Conservation (phyloP, 352 stramenopile species). For the Phytopythium mirpurense region DNA sequence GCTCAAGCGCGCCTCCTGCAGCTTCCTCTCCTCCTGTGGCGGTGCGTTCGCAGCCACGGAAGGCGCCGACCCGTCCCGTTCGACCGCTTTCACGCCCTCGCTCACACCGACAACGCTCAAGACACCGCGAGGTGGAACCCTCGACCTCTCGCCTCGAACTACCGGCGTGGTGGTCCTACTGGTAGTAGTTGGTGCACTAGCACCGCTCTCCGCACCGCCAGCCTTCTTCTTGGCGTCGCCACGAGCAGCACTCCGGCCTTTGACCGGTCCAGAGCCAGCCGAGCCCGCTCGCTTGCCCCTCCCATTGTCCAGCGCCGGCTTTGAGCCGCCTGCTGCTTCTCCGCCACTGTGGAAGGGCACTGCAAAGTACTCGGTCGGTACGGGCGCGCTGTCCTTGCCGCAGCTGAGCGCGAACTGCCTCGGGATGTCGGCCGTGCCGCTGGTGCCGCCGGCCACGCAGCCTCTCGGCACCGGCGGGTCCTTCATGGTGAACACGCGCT, state of each 20-base stretch:
- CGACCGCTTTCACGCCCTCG: background rate
- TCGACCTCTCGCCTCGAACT: background rate
- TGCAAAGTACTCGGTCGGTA: constrained; percentile 59
- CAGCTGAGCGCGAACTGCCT: constrained; percentile 53
- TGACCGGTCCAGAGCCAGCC: background rate
- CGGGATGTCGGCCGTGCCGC: constrained; percentile 49
- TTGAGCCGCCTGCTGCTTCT: background rate
- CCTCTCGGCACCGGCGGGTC: constrained; percentile 41
- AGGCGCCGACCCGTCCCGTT: background rate
- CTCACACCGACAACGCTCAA: background rate
- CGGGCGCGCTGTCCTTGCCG: constrained; percentile 3
- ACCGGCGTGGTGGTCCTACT: background rate
- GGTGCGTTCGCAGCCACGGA: background rate
- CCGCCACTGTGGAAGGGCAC: background rate
- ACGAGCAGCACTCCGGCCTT: background rate
- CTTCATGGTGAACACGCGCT: constrained; percentile 86
- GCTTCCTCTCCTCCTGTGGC: background rate
- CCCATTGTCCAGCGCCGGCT: background rate
- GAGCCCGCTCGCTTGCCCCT: background rate
- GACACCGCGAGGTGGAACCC: background rate
- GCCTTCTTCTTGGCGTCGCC: background rate
- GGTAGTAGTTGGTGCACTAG: background rate
- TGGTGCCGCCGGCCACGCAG: constrained; percentile 8
- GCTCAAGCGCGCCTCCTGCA: background rate
- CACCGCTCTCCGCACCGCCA: background rate